phyloP scores from a whole-genome alignment of 2,329 filamentous ascomycete species.

The Xenosphaeropsis pyriputrescens region DNA sequence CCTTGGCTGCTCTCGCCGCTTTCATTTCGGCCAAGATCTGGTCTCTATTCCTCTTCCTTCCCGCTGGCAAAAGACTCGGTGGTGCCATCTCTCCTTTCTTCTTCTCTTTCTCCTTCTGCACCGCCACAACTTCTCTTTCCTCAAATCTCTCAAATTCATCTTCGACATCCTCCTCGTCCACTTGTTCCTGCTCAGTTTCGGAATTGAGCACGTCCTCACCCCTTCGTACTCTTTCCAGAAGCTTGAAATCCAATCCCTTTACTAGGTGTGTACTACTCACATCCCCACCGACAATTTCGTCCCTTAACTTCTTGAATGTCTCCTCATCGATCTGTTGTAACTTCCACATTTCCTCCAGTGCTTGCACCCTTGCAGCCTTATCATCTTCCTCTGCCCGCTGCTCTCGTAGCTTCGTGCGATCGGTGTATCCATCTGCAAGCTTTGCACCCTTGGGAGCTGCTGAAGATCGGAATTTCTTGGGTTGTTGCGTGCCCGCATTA shows the following conservation, averaged over 20 bases:
- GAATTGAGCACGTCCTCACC: slow-evolving; percentile 46
- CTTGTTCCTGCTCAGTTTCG: slow-evolving; percentile 18
- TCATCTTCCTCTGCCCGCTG: slow-evolving; percentile 38
- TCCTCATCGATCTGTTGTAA: slow-evolving; percentile 69
- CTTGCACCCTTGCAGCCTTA: slow-evolving; percentile 52
- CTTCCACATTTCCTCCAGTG: slow-evolving; percentile 70
- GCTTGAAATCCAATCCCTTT: slow-evolving; percentile 78
- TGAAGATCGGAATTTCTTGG: slow-evolving; percentile 61
- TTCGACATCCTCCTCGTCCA: slow-evolving; percentile 35
- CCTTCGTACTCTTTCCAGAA: slow-evolving; percentile 53
- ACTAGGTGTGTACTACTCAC: slow-evolving; percentile 71
- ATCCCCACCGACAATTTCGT: slow-evolving; percentile 73
- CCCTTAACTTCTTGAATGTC: slow-evolving; percentile 61
- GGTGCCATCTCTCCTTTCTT: slow-evolving; percentile 49
- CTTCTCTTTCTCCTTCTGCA: slow-evolving; percentile 27
- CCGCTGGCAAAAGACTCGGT: slow-evolving; percentile 28
- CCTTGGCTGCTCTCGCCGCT: slow-evolving; percentile 44
- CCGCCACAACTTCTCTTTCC: slow-evolving; percentile 34
- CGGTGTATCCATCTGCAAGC: slow-evolving; percentile 67
- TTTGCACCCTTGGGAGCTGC: slow-evolving; percentile 72
- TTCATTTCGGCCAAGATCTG: slow-evolving; percentile 56
- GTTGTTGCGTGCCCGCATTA: slow-evolving; percentile 27
- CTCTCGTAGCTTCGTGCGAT: slow-evolving; percentile 56
- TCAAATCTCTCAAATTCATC: slow-evolving; percentile 50
- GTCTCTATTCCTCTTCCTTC: slow-evolving; percentile 47